phyloP scores from a whole-genome alignment of 257 asterid species.

The Solanum dulcamara region DNA sequence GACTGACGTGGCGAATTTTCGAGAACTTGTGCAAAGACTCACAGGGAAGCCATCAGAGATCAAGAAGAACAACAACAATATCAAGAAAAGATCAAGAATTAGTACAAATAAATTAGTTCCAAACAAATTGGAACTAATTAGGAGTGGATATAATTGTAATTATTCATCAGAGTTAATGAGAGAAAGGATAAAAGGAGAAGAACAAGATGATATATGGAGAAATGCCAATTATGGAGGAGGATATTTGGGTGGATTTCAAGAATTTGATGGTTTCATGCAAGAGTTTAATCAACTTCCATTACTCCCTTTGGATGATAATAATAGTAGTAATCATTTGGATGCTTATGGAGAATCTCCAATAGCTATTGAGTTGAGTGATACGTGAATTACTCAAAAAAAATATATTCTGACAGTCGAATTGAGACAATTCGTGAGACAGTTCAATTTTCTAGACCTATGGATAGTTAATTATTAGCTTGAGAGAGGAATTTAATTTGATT shows the following conservation, averaged over 20 bases:
- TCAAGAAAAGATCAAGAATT: not conserved
- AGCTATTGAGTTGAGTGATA: not conserved
- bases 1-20: slow-evolving; percentile 58
- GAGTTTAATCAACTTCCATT: slow-evolving; percentile 40
- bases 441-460: not conserved
- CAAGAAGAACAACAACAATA: not conserved
- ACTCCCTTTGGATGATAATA: slow-evolving; percentile 1
- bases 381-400: not conserved
- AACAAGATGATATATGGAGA: slow-evolving; percentile 47
- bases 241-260: slow-evolving; percentile 50
- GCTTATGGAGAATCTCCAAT: not conserved
- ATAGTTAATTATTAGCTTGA: not conserved
- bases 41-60: slow-evolving; percentile 66
- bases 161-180: not conserved
- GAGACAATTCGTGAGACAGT: not conserved
- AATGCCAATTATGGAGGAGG: slow-evolving; percentile 57
- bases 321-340: not conserved
- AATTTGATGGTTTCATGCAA: slow-evolving; percentile 50
- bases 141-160: not conserved
- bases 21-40: slow-evolving; percentile 78
- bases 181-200: slow-evolving; percentile 67
- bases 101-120: not conserved
- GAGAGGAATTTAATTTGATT: not conserved
- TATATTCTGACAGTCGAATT: not conserved
- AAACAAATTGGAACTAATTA: not conserved